These are phyloP conservation scores for Clausena lansium DNA, from an alignment of 345 rosid species.

Conservation along the genomic window DNA sequence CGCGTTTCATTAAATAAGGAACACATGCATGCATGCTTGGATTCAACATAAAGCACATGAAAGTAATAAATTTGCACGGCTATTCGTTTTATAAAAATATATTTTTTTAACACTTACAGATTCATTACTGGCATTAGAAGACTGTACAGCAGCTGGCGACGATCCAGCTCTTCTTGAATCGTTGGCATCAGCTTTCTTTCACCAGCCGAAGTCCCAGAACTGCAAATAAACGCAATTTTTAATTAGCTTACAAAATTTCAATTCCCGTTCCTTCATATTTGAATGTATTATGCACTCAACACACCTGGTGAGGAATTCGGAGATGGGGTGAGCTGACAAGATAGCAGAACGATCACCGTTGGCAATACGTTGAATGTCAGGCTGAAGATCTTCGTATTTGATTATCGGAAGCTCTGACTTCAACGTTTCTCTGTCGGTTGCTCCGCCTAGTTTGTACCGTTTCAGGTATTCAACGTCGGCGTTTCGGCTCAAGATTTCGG, in stretches of 20 bases:
- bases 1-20: constrained; percentile 13
- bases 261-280: neutral
- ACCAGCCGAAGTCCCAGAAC: constrained; percentile 98
- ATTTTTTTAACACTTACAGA: constrained; percentile 51
- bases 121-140: constrained; percentile 98
- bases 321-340: constrained; percentile 78
- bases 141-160: constrained; percentile 85
- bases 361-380: constrained; percentile 91
- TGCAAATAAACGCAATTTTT: constrained; percentile 22
- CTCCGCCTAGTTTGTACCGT: constrained; percentile 51
- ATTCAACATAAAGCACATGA: constrained; percentile 5
- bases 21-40: neutral
- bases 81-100: too few relatives aligned
- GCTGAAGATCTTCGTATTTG: constrained; percentile 82
- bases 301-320: constrained; percentile 95
- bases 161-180: constrained; percentile 82
- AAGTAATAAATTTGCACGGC: neutral
- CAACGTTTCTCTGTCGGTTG: constrained; percentile 64
- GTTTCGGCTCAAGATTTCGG: constrained; percentile 67
- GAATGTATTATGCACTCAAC: neutral
- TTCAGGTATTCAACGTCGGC: constrained; percentile 67
- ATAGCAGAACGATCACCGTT: constrained; percentile 87
- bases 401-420: constrained; percentile 72
- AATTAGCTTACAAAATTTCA: neutral
- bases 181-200: constrained; percentile 98